Evolutionary conservation across 2,329 filamentous ascomycete species (phyloP).

Genomic region (Dendryphion nanum): DNA sequence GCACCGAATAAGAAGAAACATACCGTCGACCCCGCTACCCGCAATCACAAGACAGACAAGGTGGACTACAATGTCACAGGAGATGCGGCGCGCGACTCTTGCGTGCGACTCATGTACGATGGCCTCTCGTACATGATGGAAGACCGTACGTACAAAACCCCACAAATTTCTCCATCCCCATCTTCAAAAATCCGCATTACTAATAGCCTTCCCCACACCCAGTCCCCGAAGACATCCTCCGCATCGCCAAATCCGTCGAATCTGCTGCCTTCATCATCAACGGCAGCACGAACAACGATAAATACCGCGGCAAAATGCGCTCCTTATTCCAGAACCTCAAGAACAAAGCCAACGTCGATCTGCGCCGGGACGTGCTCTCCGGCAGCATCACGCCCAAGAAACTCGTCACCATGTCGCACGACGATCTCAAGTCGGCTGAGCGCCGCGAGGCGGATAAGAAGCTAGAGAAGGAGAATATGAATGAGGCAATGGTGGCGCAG

Average conservation of each 20-base stretch:
- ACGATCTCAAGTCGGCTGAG: slow-evolving; percentile 87
- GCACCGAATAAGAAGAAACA: slow-evolving; percentile 55
- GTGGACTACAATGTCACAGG: slow-evolving; percentile 76
- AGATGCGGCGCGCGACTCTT: slow-evolving; percentile 73
- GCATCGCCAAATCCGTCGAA: slow-evolving; percentile 70
- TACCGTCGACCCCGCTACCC: slow-evolving; percentile 66
- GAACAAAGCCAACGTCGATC: slow-evolving; percentile 78
- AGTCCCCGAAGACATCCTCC: slow-evolving; percentile 65
- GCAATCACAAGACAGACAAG: slow-evolving; percentile 77
- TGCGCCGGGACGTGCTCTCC: slow-evolving; percentile 72
- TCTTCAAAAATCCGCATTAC: slow-evolving; percentile 1
- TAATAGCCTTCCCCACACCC: too few species aligned
- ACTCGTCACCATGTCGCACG: slow-evolving; percentile 84
- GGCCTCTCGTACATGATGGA: slow-evolving; percentile 74
- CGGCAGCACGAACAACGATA: slow-evolving; percentile 66
- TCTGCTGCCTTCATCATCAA: slow-evolving; percentile 68
- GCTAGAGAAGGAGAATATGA: slow-evolving; percentile 90
- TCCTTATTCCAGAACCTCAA: slow-evolving; percentile 95
- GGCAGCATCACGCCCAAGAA: slow-evolving; percentile 69
- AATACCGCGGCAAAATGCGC: slow-evolving; percentile 86
- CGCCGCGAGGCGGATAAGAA: slow-evolving; percentile 72
- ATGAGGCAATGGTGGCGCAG: slow-evolving; percentile 91
- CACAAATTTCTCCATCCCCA: background rate
- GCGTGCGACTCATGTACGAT: slow-evolving; percentile 90
- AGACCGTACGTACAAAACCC: slow-evolving; percentile 47